These are phyloP conservation scores for Tephrocybe rancida DNA, from an alignment of 768 basidiomycete genomes.

Conservation along the genomic window DNA sequence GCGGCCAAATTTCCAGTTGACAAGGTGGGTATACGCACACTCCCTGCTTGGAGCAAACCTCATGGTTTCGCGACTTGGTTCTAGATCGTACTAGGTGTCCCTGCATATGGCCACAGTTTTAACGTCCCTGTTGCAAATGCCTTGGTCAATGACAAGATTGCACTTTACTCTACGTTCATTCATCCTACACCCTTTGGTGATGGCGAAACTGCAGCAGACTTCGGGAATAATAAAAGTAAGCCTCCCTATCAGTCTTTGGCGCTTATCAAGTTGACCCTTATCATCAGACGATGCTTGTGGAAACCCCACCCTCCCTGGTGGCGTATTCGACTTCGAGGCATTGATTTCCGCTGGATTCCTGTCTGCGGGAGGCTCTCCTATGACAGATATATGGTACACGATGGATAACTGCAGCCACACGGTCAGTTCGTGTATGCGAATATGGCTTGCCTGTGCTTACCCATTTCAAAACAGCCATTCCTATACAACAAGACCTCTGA, in stretches of 20 bases:
- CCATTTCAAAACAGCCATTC: conserved; percentile 51
- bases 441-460: not conserved
- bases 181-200: not conserved
- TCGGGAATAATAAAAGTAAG: no score
- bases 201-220: not conserved
- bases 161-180: conserved; percentile 50
- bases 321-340: conserved; percentile 63
- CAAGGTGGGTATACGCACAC: conserved; percentile 22
- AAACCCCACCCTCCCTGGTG: conserved; percentile 35
- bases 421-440: conserved; percentile 44
- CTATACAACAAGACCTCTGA: conserved; percentile 58
- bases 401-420: conserved; percentile 76
- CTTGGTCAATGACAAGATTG: conserved; percentile 32
- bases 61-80: not conserved
- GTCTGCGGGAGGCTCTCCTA: conserved; percentile 42
- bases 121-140: conserved; percentile 42
- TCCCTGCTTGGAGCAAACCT: not conserved
- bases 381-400: conserved; percentile 51
- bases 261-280: not conserved
- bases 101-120: conserved; percentile 81
- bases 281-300: conserved; percentile 47
- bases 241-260: no score
- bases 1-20: conserved; percentile 71
- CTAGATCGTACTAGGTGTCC: conserved; percentile 75
- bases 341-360: conserved; percentile 60